phyloP scores from a whole-genome alignment of 2,329 filamentous ascomycete species.

The Fusarium humuli region DNA sequence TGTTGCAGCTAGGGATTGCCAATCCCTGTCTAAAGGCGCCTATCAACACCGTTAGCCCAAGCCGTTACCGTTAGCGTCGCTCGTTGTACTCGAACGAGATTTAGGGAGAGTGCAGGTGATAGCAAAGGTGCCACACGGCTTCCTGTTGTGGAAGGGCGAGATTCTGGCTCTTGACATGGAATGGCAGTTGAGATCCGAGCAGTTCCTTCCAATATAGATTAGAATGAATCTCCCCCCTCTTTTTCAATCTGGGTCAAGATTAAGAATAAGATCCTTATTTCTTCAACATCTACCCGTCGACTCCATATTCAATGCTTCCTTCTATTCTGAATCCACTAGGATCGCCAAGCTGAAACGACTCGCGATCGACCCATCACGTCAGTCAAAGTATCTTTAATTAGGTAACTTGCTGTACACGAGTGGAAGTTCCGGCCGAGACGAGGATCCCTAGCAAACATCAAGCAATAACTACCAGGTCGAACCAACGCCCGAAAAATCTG shows the following conservation, averaged over 20 bases:
- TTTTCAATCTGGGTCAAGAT: background rate
- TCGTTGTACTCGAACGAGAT: slow-evolving; percentile 16
- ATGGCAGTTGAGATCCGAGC: slow-evolving; percentile 9
- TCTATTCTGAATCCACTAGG: slow-evolving; percentile 3
- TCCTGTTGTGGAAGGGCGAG: slow-evolving; percentile 17
- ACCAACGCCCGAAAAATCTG: slow-evolving; percentile 19
- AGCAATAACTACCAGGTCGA: slow-evolving; percentile 26
- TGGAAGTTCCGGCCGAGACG: slow-evolving; percentile 12
- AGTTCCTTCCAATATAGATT: slow-evolving; percentile 21
- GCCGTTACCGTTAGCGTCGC: slow-evolving; percentile 34
- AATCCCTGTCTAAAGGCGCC: slow-evolving; percentile 24
- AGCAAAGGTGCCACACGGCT: slow-evolving; percentile 27
- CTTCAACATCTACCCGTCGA: background rate
- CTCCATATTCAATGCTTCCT: slow-evolving; percentile 2
- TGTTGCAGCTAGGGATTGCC: slow-evolving; percentile 14
- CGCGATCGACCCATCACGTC: slow-evolving; percentile 25
- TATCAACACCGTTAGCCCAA: slow-evolving; percentile 12
- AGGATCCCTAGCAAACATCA: slow-evolving; percentile 24
- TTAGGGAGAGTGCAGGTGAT: slow-evolving; percentile 25
- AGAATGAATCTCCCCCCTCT: slow-evolving; percentile 7
- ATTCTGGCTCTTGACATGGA: background rate
- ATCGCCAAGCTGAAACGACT: slow-evolving; percentile 37
- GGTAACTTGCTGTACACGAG: background rate
- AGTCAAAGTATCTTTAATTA: slow-evolving; percentile 14
- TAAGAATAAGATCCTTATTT: slow-evolving; percentile 18